A percentile compares a stretch with the other conserved stretches of the same genome.
Evolutionary conservation across 148 eudicot genomes (phyloP).

Genomic region (Chenopodium berlandieri): DNA sequence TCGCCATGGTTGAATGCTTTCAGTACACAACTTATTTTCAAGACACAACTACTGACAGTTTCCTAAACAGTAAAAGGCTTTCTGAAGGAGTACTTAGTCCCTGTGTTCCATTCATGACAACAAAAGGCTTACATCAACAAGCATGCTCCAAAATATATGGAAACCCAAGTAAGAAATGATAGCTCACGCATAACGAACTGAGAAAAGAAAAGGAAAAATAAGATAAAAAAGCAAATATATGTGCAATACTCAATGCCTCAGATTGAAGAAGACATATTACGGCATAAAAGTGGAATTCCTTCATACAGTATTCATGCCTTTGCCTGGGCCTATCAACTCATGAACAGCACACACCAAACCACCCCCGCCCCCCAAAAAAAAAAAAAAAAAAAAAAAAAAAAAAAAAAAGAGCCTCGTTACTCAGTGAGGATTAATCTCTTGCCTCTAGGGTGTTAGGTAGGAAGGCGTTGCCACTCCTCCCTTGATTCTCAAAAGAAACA

Average conservation of each 20-base stretch:
- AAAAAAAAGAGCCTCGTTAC: too few relatives aligned
- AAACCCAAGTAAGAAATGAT: neutral
- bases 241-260: neutral
- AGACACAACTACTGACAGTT: neutral
- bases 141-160: neutral
- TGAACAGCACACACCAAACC: too few relatives aligned
- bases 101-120: constrained; percentile 1
- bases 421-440: too few relatives aligned
- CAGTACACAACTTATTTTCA: neutral
- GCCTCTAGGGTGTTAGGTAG: too few relatives aligned
- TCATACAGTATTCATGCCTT: neutral
- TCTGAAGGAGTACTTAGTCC: neutral
- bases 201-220: neutral
- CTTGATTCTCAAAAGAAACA: neutral
- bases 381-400: too few relatives aligned
- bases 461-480: too few relatives aligned
- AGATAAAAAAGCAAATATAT: too few relatives aligned
- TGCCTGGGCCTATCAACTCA: too few relatives aligned
- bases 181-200: neutral
- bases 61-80: neutral
- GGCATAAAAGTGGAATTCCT: neutral
- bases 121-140: neutral
- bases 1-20: constrained; percentile 47
- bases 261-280: neutral
- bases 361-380: neutral